Evolutionary conservation across 345 rosid species (phyloP), one percentile per base, ranked within the genome.

Genomic region (Nasturtium officinale): DNA sequence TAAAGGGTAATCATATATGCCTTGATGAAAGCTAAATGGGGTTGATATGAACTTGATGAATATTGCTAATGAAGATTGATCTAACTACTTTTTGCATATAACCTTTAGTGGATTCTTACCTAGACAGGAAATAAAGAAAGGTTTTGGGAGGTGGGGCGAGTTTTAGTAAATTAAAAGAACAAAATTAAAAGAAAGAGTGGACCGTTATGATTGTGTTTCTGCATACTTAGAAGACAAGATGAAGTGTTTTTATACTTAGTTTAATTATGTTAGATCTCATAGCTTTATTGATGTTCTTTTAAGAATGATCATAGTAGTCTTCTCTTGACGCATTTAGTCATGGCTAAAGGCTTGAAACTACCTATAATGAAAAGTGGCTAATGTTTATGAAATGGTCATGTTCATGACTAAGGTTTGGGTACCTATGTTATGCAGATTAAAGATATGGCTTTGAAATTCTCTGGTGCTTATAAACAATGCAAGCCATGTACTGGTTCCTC

Each of bases 381-480:
- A 18, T 61, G 33, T 63, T 29, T 37, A n/a, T 52, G 37, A 12
- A 56, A 3, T 5, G 3, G 47, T 43, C 18, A 43, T 43, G 47
- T 20, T 61, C 40, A 63, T 63, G 43, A 3, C 46, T 15, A 61
- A 72, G 29, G 23, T 69, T 54, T 32, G 47, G 35, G 65, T 21
- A 46, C 20, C 9, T 62, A 32, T 72, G 67, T 29, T 58, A 64
- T 73, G 73, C 93, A 95, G 99, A 88, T 95, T 43, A 95, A 90
- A 81, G 99, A 87, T 67, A 91, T 95, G 87, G 97, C 96, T 54
- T 50, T 87, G 65, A 95, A 95, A 77, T 77, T 95, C 67, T 90
- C 99, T 28, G 96, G 96, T 26, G 86, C 89, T 11, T 85, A 86
- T 64, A 80, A 80, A 77, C 97, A 88, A 79, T 88, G 98, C 86